Evolutionary conservation across 177 flowering plant genomes (phyloP), one percentile per base, ranked within the genome.

Genomic region (Telopea speciosissima): DNA sequence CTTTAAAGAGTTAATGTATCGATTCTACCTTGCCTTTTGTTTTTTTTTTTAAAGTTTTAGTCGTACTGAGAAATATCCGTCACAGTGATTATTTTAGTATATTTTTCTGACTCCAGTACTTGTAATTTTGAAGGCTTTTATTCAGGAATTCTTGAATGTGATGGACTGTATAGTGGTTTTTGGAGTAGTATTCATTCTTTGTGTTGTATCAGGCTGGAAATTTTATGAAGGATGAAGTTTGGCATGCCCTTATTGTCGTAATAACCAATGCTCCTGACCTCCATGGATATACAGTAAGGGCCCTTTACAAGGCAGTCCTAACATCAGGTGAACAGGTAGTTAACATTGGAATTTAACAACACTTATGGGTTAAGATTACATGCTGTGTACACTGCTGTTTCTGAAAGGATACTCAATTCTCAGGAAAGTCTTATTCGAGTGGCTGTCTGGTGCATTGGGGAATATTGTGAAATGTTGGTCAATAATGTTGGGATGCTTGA

Each of bases 361-460:
- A 42, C 26, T 71, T 23, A 59, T 52, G 9, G 10, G 22, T 54
- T 66, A 26, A 42, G 22, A 56, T 23, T 70, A 19, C 23, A 22
- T 60, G 9, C 24, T 17, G 13, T 60, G 45, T 71, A 5, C 70
- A 16, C 62, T 62, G 33, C 65, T 70, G n/a, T 33, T 68, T 68
- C 56, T 65, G 44, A 65, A 63, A 42, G 54, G 44, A 52, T 64
- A 61, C 14, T 63, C 54, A 36, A 64, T 65, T 14, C 28, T 70
- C 84, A 96, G 99, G 99, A 90, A 88, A 83, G 83, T 77, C 97
- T 96, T 82, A 87, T 90, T 75, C 90, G 91, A 63, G 97, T 96
- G 72, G 93, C 93, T 42, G 86, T 95, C 60, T 95, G 99, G 99
- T 95, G 98, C 80, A 91, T 95, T 68, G 99, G 99, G 36, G 99